Base-by-base conservation (phyloP, 1,284 basidiomycete genomes). In the Hypsizygus ulmarius region DNA sequence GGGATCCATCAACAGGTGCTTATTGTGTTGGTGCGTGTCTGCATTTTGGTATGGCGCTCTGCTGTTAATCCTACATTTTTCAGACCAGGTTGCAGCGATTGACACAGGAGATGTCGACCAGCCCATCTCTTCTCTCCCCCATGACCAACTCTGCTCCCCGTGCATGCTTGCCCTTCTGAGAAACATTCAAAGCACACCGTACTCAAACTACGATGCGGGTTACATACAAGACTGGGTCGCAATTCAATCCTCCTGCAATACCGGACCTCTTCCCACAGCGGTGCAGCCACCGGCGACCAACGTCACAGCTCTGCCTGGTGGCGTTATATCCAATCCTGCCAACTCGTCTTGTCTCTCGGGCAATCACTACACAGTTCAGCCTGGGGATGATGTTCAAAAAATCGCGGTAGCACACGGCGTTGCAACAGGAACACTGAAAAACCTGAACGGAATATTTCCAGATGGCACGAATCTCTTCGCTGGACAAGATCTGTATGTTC, bases 401-500 rank as follows among this genome's bases (percentile, higher is more conserved):
- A 47, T 47, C n/a, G 46, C 46, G 8, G 46, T 41, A 10, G 39
- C 39, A 16, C 39, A 47, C 12, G 43, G 43, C 18, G 46, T 47
- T 15, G 46, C 46, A 12, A 47, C 46, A 11, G 46, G 46, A 16
- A 47, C 46, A 12, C 39, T 47, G 2, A 42, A 47, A 29, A 29
- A 14, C 39, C 27, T 47, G 27, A 47, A 47, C 27, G 39, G 39
- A 14, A 43, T 47, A n/a, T 43, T 47, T 8, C 46, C 27, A n/a
- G 46, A 47, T 18, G 27, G 46, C 39, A 47, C 39, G 28, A 47
- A 47, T 34, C 21, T 47, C 40, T 32, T 47, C 19, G 46, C 46
- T 11, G 46, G 46, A 2, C 39, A 29, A 18, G 39, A 47, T n/a
- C 11, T 47, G 46, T 47, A 42, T 6, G 46, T 39, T n/a, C 12